These are phyloP conservation scores for Cetradonia linearis DNA, from an alignment of 495 filamentous ascomycete genomes.

Conservation along the genomic window DNA sequence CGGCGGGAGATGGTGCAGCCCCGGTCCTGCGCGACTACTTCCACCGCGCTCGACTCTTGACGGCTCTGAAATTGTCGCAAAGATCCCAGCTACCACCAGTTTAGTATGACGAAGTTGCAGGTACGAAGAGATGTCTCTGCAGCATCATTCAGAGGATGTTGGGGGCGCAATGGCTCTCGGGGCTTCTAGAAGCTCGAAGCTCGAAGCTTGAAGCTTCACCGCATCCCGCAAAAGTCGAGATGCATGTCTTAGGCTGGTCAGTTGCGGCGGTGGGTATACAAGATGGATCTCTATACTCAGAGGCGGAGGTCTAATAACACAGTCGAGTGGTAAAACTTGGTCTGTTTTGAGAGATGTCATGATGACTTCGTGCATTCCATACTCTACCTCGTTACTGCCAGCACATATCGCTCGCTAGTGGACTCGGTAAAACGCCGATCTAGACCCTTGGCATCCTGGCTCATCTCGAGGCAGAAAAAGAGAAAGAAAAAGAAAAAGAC, in stretches of 20 bases:
- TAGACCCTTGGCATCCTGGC: background rate
- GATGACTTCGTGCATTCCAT: slow-evolving; percentile 1
- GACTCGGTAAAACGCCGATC: background rate
- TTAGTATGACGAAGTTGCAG: background rate
- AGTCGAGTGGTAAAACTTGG: background rate
- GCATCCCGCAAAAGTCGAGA: slow-evolving; percentile 6
- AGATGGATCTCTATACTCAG: background rate
- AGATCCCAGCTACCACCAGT: background rate
- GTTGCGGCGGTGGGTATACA: background rate
- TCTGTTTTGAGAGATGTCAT: background rate
- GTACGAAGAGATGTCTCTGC: background rate
- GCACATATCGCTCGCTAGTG: background rate
- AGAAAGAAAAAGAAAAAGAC: background rate
- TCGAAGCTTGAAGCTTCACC: slow-evolving; percentile 8
- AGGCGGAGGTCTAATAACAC: background rate
- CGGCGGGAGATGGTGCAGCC: slow-evolving; percentile 1
- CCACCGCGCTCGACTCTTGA: background rate
- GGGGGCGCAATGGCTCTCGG: slow-evolving; percentile 7
- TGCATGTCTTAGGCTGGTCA: background rate
- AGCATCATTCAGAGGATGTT: background rate
- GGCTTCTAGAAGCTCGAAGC: slow-evolving; percentile 4
- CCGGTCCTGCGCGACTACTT: background rate
- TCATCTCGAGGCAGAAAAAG: background rate
- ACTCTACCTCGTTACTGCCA: slow-evolving; percentile 8
- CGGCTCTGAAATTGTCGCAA: background rate